Evolutionary conservation across 2,329 filamentous ascomycete species (phyloP).

Genomic region (Xylariaceae sp.): DNA sequence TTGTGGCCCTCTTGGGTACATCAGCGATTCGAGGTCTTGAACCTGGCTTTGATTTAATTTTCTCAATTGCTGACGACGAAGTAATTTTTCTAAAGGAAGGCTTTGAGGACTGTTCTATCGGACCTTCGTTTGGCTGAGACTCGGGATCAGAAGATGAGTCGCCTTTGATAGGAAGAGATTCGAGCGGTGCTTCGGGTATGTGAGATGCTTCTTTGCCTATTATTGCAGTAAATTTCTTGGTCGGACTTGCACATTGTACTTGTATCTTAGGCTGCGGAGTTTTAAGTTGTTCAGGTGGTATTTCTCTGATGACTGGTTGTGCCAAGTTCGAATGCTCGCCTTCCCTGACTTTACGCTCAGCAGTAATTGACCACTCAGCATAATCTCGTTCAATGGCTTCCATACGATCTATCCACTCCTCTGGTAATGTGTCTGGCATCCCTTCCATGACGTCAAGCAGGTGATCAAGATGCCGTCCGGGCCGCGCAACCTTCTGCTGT

Average conservation of each 20-base stretch:
- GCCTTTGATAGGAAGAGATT: no score
- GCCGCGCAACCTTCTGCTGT: slow-evolving; percentile 62
- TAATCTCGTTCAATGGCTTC: slow-evolving; percentile 76
- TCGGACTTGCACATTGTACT: slow-evolving; percentile 25
- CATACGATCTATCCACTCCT: slow-evolving; percentile 82
- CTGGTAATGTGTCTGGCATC: slow-evolving; percentile 75
- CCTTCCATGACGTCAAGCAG: slow-evolving; percentile 88
- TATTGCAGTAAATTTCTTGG: slow-evolving; percentile 13
- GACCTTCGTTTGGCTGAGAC: no score
- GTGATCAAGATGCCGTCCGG: slow-evolving; percentile 72
- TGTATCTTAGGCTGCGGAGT: slow-evolving; percentile 27
- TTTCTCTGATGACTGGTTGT: slow-evolving; percentile 2
- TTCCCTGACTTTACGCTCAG: slow-evolving; percentile 69
- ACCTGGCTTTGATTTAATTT: no score
- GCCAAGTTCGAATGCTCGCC: slow-evolving; percentile 47
- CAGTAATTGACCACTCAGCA: slow-evolving; percentile 73
- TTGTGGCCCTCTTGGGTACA: no score
- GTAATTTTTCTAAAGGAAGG: no score
- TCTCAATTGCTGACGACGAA: no score
- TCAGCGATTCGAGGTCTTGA: no score
- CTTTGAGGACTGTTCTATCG: no score
- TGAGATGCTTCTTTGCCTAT: no score
- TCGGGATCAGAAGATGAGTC: no score
- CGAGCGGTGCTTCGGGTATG: no score
- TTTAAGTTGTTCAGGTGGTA: slow-evolving; percentile 12